phyloP scores from a whole-genome alignment of 129 eudicot genomes.

The Tanacetum coccineum region DNA sequence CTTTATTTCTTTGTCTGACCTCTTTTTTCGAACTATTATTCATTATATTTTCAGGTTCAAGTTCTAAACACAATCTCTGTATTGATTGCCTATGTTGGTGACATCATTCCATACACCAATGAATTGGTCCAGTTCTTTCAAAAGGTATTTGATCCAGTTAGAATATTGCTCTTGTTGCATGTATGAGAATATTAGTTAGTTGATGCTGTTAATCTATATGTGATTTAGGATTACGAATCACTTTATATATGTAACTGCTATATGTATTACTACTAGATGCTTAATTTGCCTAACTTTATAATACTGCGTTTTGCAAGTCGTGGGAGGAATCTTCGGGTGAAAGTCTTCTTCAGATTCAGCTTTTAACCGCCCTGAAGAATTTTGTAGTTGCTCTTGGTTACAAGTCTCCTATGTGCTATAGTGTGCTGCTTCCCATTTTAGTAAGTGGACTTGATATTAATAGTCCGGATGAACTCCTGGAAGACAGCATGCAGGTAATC shows the following conservation, averaged over 20 bases:
- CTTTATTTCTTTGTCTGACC: background rate
- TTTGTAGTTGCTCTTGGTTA: conserved; percentile 89
- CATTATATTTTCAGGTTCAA: conserved; percentile 62
- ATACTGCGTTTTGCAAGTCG: too few species aligned
- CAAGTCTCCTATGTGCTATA: conserved; percentile 81
- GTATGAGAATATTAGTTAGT: too few species aligned
- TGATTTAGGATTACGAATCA: too few species aligned
- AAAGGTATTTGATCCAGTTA: conserved; percentile 45
- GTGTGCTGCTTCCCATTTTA: conserved; percentile 66
- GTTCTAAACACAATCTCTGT: conserved; percentile 64
- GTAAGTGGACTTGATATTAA: conserved; percentile 55
- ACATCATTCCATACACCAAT: conserved; percentile 67
- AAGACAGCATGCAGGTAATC: conserved; percentile 83
- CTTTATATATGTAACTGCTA: too few species aligned
- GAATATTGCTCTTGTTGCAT: too few species aligned
- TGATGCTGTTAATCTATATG: too few species aligned
- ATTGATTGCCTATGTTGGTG: conserved; percentile 51
- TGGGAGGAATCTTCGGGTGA: conserved; percentile 96
- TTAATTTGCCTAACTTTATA: too few species aligned
- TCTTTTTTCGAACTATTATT: conserved; percentile 4
- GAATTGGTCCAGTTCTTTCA: conserved; percentile 49
- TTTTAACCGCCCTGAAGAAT: conserved; percentile 74
- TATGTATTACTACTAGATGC: too few species aligned
- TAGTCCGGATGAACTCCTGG: conserved; percentile 95
- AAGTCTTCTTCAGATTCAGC: conserved; percentile 93